Evolutionary conservation across 768 basidiomycete species (phyloP).

Genomic region (Lyophyllum shimeji): DNA sequence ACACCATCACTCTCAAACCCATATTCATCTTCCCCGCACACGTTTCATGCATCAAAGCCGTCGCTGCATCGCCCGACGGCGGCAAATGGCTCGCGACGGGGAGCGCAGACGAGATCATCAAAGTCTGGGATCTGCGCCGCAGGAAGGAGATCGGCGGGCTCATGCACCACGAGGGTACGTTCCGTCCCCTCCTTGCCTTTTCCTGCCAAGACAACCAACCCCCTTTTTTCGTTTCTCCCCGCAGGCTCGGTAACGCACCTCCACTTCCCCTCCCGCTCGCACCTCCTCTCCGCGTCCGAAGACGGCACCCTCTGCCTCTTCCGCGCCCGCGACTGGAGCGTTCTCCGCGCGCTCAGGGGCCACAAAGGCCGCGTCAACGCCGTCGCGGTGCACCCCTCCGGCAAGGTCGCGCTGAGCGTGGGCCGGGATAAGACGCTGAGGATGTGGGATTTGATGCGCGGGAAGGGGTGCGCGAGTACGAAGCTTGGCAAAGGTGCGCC

Average conservation of each 20-base stretch:
- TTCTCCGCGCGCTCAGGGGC: conserved; percentile 84
- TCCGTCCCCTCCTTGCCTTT: not conserved
- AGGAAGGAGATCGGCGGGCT: conserved; percentile 93
- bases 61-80: conserved; percentile 83
- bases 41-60: conserved; percentile 87
- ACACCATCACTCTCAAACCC: conserved; percentile 53
- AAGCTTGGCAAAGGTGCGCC: conserved; percentile 83
- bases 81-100: conserved; percentile 97
- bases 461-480: conserved; percentile 84
- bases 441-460: conserved; percentile 99
- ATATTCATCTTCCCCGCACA: conserved; percentile 98
- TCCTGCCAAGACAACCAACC: not conserved
- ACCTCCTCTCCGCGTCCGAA: conserved; percentile 88
- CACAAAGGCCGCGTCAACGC: conserved; percentile 93
- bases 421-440: conserved; percentile 86
- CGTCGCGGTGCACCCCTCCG: conserved; percentile 89
- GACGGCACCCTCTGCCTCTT: conserved; percentile 91
- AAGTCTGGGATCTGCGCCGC: conserved; percentile 93
- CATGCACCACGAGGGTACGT: conserved; percentile 90
- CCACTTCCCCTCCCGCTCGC: conserved; percentile 82
- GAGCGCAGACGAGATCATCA: conserved; percentile 94
- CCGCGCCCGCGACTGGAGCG: conserved; percentile 90
- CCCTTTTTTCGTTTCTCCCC: too few relatives aligned
- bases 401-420: conserved; percentile 88
- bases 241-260: conserved; percentile 91